A percentile compares a stretch with the other conserved stretches of the same genome.
phyloP scores from a whole-genome alignment of 2,329 filamentous ascomycete species.

The Graphiopsis chlorocephala region DNA sequence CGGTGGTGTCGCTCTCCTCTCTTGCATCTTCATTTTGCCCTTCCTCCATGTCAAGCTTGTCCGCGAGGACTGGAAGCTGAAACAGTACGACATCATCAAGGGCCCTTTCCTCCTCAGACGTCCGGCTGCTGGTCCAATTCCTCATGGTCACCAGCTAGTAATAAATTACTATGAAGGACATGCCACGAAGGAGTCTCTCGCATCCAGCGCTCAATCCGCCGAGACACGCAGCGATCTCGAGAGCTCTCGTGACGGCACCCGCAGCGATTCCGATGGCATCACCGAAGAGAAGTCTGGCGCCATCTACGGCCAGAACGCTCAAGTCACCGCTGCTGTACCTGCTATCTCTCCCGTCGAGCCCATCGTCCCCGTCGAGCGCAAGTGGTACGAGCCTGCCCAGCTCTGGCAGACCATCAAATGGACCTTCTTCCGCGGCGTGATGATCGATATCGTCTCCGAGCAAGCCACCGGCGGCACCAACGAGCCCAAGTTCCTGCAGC shows the following conservation, averaged over 20 bases:
- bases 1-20: constrained; percentile 47
- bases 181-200: constrained; percentile 51
- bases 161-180: constrained; percentile 56
- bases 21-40: constrained; percentile 54
- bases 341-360: constrained; percentile 9
- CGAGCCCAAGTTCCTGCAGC: constrained; percentile 37
- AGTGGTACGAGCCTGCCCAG: constrained; percentile 44
- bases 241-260: constrained; percentile 21
- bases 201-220: constrained; percentile 29
- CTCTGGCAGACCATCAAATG: constrained; percentile 49
- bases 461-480: constrained; percentile 39
- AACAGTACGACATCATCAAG: constrained; percentile 51
- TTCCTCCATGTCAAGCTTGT: constrained; percentile 58
- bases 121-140: constrained; percentile 39
- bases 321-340: constrained; percentile 11
- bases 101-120: constrained; percentile 35
- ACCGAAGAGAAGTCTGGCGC: constrained; percentile 14
- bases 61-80: constrained; percentile 60
- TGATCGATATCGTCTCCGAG: constrained; percentile 47
- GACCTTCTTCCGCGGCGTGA: constrained; percentile 49
- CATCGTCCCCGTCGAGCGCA: constrained; percentile 23
- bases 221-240: constrained; percentile 14
- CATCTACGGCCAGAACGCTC: constrained; percentile 10
- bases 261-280: constrained; percentile 15
- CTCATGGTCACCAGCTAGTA: constrained; percentile 31